These are phyloP conservation scores for Nigrograna mackinnonii DNA, from an alignment of 2,329 filamentous ascomycete species.

Conservation along the genomic window DNA sequence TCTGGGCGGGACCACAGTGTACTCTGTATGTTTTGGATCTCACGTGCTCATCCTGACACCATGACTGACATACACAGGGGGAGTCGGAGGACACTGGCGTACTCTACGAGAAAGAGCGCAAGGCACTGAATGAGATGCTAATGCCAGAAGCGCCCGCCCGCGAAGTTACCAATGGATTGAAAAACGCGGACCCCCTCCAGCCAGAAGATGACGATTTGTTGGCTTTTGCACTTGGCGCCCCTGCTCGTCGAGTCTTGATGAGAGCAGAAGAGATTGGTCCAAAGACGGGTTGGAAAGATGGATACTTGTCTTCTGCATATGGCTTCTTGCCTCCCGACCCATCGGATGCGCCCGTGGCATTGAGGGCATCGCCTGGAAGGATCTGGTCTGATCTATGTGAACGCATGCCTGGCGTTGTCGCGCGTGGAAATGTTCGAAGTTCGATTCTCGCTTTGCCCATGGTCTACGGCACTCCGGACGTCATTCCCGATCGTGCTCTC, in stretches of 20 bases:
- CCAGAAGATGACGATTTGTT: slow-evolving; percentile 54
- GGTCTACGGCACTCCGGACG: slow-evolving; percentile 52
- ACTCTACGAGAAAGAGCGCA: slow-evolving; percentile 19
- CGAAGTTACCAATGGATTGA: slow-evolving; percentile 32
- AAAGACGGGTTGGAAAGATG: slow-evolving; percentile 57
- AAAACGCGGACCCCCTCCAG: slow-evolving; percentile 53
- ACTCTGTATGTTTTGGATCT: too few species aligned
- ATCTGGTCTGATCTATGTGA: slow-evolving; percentile 59
- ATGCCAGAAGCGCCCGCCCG: slow-evolving; percentile 21
- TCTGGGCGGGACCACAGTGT: slow-evolving; percentile 10
- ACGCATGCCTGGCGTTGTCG: slow-evolving; percentile 56
- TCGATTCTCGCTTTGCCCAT: slow-evolving; percentile 53
- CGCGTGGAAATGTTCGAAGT: slow-evolving; percentile 54
- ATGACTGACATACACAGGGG: slow-evolving; percentile 2
- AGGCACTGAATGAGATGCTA: slow-evolving; percentile 20
- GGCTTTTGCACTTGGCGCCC: slow-evolving; percentile 56
- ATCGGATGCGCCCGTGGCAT: slow-evolving; percentile 52
- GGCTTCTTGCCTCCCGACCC: slow-evolving; percentile 57
- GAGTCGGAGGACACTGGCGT: slow-evolving; percentile 6
- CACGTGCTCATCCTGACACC: too few species aligned
- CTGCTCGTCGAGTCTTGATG: slow-evolving; percentile 56
- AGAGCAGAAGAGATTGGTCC: slow-evolving; percentile 56
- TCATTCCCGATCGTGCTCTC: slow-evolving; percentile 56
- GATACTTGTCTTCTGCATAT: slow-evolving; percentile 54
- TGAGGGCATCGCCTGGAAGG: slow-evolving; percentile 51